Evolutionary conservation across 2,329 filamentous ascomycete genomes (phyloP).

Genomic region (Myriosclerotinia duriaeana): DNA sequence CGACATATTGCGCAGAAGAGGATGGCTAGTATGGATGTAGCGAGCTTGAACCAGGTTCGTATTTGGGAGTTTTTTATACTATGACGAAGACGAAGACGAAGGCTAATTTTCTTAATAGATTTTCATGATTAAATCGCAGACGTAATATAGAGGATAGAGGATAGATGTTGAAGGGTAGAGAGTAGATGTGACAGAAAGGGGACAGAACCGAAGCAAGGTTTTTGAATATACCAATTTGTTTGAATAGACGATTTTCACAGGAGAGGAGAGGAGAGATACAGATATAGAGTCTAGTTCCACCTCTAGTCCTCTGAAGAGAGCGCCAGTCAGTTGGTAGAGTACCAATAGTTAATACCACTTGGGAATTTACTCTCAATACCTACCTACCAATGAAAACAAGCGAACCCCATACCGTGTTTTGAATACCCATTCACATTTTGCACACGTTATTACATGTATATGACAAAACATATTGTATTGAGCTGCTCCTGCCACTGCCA

Average conservation of each 20-base stretch:
- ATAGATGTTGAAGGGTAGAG: not conserved
- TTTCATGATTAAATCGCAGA: conserved; percentile 62
- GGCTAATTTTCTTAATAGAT: conserved; percentile 49
- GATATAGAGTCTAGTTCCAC: no score
- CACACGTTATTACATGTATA: no score
- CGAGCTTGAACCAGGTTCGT: conserved; percentile 73
- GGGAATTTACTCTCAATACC: no score
- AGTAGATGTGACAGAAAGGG: not conserved
- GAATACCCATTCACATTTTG: no score
- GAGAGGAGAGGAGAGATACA: not conserved
- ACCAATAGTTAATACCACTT: no score
- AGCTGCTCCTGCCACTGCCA: no score
- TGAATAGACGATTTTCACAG: not conserved
- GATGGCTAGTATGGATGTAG: conserved; percentile 75
- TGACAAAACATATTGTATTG: no score
- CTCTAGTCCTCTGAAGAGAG: not conserved
- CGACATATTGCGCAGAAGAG: conserved; percentile 88
- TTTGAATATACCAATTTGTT: not conserved
- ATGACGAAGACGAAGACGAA: not conserved
- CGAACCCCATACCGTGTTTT: no score
- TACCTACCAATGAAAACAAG: no score
- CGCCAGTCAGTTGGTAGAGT: not conserved
- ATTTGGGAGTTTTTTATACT: conserved; percentile 13
- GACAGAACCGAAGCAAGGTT: not conserved
- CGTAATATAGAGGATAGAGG: conserved; percentile 24